phyloP scores from a whole-genome alignment of 2,329 filamentous ascomycete species.

The Fusarium avenaceum region DNA sequence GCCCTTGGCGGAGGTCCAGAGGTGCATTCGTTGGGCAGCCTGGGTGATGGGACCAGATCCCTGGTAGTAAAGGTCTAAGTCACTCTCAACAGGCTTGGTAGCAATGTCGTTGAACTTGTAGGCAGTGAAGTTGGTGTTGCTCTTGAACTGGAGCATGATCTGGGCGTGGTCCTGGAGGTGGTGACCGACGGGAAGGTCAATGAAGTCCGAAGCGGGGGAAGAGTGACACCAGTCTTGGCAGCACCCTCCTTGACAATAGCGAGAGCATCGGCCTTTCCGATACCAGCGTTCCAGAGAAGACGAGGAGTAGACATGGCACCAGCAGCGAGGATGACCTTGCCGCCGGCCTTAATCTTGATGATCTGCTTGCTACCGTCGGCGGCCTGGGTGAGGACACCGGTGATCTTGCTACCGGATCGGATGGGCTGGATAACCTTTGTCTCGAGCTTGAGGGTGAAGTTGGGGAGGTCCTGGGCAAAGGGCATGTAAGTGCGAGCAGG shows the following conservation, averaged over 20 bases:
- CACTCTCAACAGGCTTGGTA: slow-evolving; percentile 23
- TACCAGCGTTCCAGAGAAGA: slow-evolving; percentile 59
- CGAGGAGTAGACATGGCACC: slow-evolving; percentile 61
- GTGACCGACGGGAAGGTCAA: slow-evolving; percentile 69
- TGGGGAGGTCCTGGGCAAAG: slow-evolving; percentile 67
- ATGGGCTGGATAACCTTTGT: slow-evolving; percentile 75
- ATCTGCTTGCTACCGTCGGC: slow-evolving; percentile 61
- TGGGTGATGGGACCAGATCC: slow-evolving; percentile 48
- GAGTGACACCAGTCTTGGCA: slow-evolving; percentile 62
- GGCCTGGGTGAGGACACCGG: slow-evolving; percentile 72
- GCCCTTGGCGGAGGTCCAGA: slow-evolving; percentile 46
- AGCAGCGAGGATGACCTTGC: slow-evolving; percentile 72
- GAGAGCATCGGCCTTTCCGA: slow-evolving; percentile 72
- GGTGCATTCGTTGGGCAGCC: slow-evolving; percentile 48
- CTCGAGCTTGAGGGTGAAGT: slow-evolving; percentile 76
- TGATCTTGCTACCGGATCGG: slow-evolving; percentile 71
- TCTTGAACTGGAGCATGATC: slow-evolving; percentile 50
- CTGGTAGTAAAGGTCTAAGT: slow-evolving; percentile 46
- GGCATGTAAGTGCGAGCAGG: slow-evolving; percentile 79
- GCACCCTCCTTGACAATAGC: slow-evolving; percentile 59
- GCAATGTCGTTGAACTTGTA: slow-evolving; percentile 47
- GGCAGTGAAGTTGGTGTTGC: slow-evolving; percentile 42
- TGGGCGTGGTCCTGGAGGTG: slow-evolving; percentile 69
- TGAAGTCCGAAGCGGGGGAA: slow-evolving; percentile 66
- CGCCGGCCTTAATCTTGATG: slow-evolving; percentile 46